These are phyloP conservation scores for Anastatica hierochuntica DNA, from an alignment of 345 rosid genomes.

Conservation along the genomic window DNA sequence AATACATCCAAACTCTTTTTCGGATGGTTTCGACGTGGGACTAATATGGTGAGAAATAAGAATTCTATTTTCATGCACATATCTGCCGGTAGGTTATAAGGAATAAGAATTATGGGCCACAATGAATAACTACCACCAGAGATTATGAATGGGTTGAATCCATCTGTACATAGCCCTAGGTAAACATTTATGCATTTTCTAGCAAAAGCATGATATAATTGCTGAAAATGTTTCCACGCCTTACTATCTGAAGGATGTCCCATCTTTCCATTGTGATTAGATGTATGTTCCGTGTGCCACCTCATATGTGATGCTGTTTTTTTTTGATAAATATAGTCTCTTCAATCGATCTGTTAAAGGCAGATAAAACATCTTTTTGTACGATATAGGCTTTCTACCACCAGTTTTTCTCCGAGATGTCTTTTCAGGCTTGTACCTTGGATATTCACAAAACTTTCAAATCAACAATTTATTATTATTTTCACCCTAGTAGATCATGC, in stretches of 20 bases:
- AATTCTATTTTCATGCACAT: neutral
- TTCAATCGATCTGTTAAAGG: neutral
- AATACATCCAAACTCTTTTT: neutral
- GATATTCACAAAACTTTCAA: neutral
- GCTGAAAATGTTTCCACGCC: neutral
- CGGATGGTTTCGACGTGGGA: neutral
- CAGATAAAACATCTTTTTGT: too few relatives aligned
- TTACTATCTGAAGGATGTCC: neutral
- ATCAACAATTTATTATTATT: too few relatives aligned
- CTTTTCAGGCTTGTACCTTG: neutral
- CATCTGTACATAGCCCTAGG: neutral
- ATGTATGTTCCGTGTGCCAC: neutral
- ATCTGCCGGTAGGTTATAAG: neutral
- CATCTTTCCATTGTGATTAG: too few relatives aligned
- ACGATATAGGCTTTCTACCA: neutral
- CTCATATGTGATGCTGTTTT: neutral
- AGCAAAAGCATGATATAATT: neutral
- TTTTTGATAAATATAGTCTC: neutral
- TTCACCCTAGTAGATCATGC: too few relatives aligned
- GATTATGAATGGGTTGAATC: neutral
- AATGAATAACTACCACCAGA: neutral
- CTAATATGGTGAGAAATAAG: neutral
- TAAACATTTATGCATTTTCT: neutral
- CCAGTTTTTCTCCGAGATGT: neutral
- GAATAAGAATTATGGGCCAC: neutral